A percentile compares a stretch with the other conserved stretches of the same genome.
These are phyloP conservation scores for Aspergillus haitiensis DNA, from an alignment of 495 filamentous ascomycete genomes.

Conservation along the genomic window DNA sequence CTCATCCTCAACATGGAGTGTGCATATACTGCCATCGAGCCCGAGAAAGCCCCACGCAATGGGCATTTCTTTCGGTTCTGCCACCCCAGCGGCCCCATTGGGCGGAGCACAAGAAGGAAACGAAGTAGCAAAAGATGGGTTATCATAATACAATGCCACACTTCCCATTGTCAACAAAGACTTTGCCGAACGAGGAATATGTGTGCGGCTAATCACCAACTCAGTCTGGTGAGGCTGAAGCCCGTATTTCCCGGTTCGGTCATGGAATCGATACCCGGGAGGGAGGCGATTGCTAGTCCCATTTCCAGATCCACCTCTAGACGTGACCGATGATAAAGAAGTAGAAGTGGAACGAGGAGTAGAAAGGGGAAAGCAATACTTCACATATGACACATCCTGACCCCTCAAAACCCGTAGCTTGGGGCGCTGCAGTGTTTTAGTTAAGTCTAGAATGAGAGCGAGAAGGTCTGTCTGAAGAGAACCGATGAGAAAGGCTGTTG, in stretches of 20 bases:
- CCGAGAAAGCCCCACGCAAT: conserved; percentile 49
- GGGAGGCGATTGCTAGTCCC: too few species aligned
- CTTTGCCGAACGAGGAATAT: conserved; percentile 36
- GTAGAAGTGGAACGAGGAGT: not conserved
- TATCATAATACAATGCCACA: conserved; percentile 33
- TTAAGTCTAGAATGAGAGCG: conserved; percentile 7
- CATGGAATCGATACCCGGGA: conserved; percentile 22
- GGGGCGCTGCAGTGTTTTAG: not conserved
- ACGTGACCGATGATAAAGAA: not conserved
- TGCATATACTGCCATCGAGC: conserved; percentile 47
- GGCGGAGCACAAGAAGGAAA: not conserved
- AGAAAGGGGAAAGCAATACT: conserved; percentile 9
- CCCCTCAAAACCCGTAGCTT: conserved; percentile 4
- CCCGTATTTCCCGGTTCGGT: conserved; percentile 26
- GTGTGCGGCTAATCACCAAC: conserved; percentile 41
- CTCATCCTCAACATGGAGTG: conserved; percentile 50
- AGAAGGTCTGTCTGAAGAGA: conserved; percentile 37
- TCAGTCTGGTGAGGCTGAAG: conserved; percentile 33
- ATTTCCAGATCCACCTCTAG: too few species aligned
- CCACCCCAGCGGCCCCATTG: not conserved
- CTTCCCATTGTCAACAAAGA: conserved; percentile 36
- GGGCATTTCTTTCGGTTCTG: conserved; percentile 31
- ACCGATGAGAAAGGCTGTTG: conserved; percentile 36
- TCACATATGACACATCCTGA: conserved; percentile 5
- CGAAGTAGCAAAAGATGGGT: conserved; percentile 7